phyloP scores from a whole-genome alignment of 163 green algal species.

The Scenedesmus sp. region DNA sequence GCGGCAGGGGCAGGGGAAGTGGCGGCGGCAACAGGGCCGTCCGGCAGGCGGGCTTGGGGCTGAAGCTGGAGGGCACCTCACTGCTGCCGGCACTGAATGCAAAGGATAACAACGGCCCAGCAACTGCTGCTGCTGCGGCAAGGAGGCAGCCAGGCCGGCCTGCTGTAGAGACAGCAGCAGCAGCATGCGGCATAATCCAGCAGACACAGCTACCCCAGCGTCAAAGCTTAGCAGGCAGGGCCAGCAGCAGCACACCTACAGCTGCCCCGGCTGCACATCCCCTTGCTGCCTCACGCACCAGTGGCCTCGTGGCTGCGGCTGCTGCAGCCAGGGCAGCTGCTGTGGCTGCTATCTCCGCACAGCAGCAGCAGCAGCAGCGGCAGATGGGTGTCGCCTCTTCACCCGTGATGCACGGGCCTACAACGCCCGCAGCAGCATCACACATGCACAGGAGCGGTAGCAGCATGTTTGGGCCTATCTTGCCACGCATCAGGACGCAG shows the following conservation, averaged over 20 bases:
- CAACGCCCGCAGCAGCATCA: neutral
- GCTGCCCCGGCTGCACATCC: neutral
- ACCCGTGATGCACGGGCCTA: neutral
- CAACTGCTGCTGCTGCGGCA: neutral
- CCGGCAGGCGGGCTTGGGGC: neutral
- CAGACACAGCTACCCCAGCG: neutral
- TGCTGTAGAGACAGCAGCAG: neutral
- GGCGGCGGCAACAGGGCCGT: neutral
- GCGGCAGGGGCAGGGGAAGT: neutral
- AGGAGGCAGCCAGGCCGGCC: neutral
- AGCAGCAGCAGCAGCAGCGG: slow-evolving; percentile 12
- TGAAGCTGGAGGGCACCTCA: neutral
- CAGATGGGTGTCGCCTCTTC: neutral
- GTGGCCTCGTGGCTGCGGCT: neutral
- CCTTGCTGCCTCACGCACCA: neutral
- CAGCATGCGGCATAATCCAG: neutral
- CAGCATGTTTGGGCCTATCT: neutral
- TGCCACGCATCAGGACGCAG: neutral
- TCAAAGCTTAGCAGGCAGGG: neutral
- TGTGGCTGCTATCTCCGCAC: neutral
- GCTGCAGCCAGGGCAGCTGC: slow-evolving; percentile 10
- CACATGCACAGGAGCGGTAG: neutral
- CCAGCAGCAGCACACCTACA: neutral
- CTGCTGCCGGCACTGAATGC: neutral
- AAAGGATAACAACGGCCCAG: neutral